phyloP scores from a whole-genome alignment of 371 early-diverging fungal genomes.

The Cokeromyces recurvatus region DNA sequence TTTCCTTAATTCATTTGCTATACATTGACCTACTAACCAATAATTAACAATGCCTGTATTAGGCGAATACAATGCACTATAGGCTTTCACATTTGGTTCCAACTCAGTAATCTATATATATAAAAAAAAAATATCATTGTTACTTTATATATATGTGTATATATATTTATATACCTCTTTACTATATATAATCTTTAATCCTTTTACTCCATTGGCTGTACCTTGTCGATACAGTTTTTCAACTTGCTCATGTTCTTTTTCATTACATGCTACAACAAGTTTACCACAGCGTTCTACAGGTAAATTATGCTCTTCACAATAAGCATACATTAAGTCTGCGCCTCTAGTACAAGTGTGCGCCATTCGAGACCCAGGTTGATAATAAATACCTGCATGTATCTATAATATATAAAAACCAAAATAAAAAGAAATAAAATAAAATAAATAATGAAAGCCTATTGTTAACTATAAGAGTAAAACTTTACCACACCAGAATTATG shows the following conservation, averaged over 20 bases:
- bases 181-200: slow-evolving; percentile 25
- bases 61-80: slow-evolving; percentile 37
- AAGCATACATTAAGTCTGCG: slow-evolving; percentile 37
- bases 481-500: slow-evolving; percentile 36
- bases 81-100: slow-evolving; percentile 38
- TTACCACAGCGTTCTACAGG: slow-evolving; percentile 41
- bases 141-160: not conserved
- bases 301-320: slow-evolving; percentile 31
- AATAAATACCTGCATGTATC: slow-evolving; percentile 42
- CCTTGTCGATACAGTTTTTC: slow-evolving; percentile 37
- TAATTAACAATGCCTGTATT: slow-evolving; percentile 41
- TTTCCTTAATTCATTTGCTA: slow-evolving; percentile 26
- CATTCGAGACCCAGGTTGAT: slow-evolving; percentile 41
- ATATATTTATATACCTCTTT: slow-evolving; percentile 19
- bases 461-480: not conserved
- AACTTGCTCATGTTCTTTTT: slow-evolving; percentile 30
- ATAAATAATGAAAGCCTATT: not conserved
- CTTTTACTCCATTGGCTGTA: slow-evolving; percentile 38
- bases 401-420: not conserved
- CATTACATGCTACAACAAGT: slow-evolving; percentile 32
- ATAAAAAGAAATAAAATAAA: too few relatives aligned
- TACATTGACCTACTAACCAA: slow-evolving; percentile 29
- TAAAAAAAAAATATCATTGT: too few relatives aligned
- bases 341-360: slow-evolving; percentile 38
- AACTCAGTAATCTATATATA: slow-evolving; percentile 20